Base-by-base conservation (phyloP, 768 basidiomycete genomes). In the Tylopilus vinaceipallidus region DNA sequence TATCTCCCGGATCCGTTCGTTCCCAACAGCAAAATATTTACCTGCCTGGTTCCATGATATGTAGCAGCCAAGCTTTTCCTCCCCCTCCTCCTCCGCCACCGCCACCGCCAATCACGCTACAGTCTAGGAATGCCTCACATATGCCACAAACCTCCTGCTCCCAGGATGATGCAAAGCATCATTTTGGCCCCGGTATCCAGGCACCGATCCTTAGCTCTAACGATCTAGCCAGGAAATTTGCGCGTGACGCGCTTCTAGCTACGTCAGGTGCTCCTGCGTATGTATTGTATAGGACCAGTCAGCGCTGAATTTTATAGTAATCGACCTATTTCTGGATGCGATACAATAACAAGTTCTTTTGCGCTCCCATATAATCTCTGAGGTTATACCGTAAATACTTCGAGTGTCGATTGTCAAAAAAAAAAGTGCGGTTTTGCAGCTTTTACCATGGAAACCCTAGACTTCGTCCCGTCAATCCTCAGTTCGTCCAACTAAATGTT, bases 361-460 rank as follows among this genome's bases (percentile, higher is more conserved):
- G 32, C 22, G 12, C 19, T 52, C 42, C 20, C 36, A 46, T 48
- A 39, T 24, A 20, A 42, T 45, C 34, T 45, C 29, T 24, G 24
- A 36, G 35, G 50, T 46, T 48, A 37, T 41, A 26, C 39, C 33
- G 46, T 52, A 43, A 36, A 42, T 32, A 30, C 32, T 42, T 48
- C 26, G 26, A 50, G 27, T 12, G 16, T 43, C 13, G 11, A n/a
- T 35, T 42, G 37, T 42, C 44, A 41, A 42, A 37, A n/a, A n/a
- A n/a, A n/a, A n/a, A n/a, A n/a, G n/a, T 14, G 19, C 14, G 22
- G 17, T 30, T 35, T 52, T 37, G 33, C 20, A 20, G 17, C 13
- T 13, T 39, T 53, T 40, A 30, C 42, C 49, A 64, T 50, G 39
- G 48, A 42, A 56, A 50, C 47, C 45, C 42, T 42, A 42, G 53